Conservation (phyloP, 441 rosid species). For the Populus trichocarpa region DNA sequence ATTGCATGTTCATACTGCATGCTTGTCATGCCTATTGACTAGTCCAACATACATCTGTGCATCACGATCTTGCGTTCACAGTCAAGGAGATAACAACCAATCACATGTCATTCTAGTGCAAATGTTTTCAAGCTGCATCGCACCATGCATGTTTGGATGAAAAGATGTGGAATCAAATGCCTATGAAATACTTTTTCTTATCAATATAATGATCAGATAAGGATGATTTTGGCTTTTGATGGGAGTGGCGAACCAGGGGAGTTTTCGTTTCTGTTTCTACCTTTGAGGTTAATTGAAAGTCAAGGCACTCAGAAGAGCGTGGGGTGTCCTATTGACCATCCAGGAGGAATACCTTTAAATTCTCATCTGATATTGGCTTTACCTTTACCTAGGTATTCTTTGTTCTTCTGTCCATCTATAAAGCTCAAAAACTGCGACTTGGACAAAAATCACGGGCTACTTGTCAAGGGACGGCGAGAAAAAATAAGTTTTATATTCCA, state of each 20-base stretch:
- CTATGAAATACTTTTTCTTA: not conserved
- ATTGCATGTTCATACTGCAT: slow-evolving; percentile 18
- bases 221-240: slow-evolving; percentile 22
- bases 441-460: slow-evolving; percentile 25
- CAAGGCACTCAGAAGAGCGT: slow-evolving; percentile 33
- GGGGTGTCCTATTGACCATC: slow-evolving; percentile 43
- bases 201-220: slow-evolving; percentile 15
- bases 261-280: not conserved
- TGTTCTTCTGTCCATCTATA: not conserved
- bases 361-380: slow-evolving; percentile 19
- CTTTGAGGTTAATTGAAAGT: slow-evolving; percentile 32
- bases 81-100: slow-evolving; percentile 29
- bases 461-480: slow-evolving; percentile 20
- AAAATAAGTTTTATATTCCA: slow-evolving; percentile 18
- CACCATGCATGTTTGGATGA: slow-evolving; percentile 13
- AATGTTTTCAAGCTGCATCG: slow-evolving; percentile 21
- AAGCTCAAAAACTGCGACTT: slow-evolving; percentile 18
- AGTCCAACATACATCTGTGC: slow-evolving; percentile 27
- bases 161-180: slow-evolving; percentile 10
- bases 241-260: slow-evolving; percentile 11
- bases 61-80: slow-evolving; percentile 18
- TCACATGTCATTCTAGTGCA: slow-evolving; percentile 21
- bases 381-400: slow-evolving; percentile 10
- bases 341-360: slow-evolving; percentile 10
- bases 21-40: slow-evolving; percentile 37